A percentile compares a stretch with the other conserved stretches of the same genome.
These are phyloP conservation scores for Elongisporangium anandrum DNA, from an alignment of 352 stramenopile genomes.

Conservation along the genomic window DNA sequence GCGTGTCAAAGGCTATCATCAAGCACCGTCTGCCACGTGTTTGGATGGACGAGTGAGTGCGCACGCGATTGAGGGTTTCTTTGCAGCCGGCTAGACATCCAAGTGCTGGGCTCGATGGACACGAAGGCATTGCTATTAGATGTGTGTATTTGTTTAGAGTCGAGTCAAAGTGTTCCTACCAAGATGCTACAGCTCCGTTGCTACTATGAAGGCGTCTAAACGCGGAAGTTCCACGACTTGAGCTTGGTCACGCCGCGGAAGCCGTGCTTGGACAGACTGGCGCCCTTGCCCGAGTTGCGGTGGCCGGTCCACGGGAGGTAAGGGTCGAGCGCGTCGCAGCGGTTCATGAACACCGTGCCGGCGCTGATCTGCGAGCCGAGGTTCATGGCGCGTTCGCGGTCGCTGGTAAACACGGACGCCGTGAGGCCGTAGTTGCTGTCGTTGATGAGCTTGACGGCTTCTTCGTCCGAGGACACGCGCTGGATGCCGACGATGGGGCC, in stretches of 20 bases:
- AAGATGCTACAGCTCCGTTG: not conserved
- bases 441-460: slow-evolving; percentile 78
- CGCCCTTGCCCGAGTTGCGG: slow-evolving; percentile 77
- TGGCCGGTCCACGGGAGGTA: slow-evolving; percentile 79
- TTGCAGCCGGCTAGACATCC: not conserved
- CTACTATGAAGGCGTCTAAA: slow-evolving; percentile 20
- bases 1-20: no score
- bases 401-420: slow-evolving; percentile 62
- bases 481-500: slow-evolving; percentile 77
- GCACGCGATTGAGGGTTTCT: not conserved
- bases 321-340: slow-evolving; percentile 76
- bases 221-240: slow-evolving; percentile 79
- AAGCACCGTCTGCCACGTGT: no score
- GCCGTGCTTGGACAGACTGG: slow-evolving; percentile 79
- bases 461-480: slow-evolving; percentile 61
- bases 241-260: slow-evolving; percentile 76
- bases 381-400: slow-evolving; percentile 48
- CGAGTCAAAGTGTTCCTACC: not conserved
- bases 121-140: not conserved
- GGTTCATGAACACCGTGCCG: slow-evolving; percentile 85
- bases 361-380: slow-evolving; percentile 57
- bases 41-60: no score
- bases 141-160: not conserved
- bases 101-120: not conserved
- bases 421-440: slow-evolving; percentile 79